Evolutionary conservation across 108 stramenopile genomes (phyloP).

Genomic region (Cyclotella atomus): DNA sequence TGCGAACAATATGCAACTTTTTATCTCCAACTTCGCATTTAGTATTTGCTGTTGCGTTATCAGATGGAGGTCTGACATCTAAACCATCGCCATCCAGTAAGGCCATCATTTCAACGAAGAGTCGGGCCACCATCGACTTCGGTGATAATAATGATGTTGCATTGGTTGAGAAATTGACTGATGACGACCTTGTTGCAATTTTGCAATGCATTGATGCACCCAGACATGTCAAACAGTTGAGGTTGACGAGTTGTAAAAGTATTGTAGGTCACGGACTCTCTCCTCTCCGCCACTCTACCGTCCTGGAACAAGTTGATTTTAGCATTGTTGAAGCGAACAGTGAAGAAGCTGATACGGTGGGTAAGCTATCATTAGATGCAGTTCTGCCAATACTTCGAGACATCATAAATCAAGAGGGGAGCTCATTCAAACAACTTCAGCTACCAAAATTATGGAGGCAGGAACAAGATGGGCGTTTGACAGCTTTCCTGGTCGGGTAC

Average conservation of each 20-base stretch:
- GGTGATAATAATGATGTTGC: neutral
- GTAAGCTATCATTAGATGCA: neutral
- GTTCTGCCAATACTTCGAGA: slow-evolving; percentile 27
- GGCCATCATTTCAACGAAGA: neutral
- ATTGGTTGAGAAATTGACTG: slow-evolving; percentile 9
- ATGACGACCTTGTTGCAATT: slow-evolving; percentile 9
- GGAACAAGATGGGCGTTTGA: neutral
- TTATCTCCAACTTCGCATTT: neutral
- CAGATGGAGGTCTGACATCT: neutral
- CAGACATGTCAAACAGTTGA: neutral
- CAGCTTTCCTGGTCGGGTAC: slow-evolving; percentile 13
- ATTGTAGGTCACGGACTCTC: slow-evolving; percentile 12
- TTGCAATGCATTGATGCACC: slow-evolving; percentile 9
- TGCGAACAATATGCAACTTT: neutral
- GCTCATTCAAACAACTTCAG: slow-evolving; percentile 14
- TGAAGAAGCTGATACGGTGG: neutral
- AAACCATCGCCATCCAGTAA: neutral
- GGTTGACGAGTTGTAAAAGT: neutral
- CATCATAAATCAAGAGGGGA: slow-evolving; percentile 19
- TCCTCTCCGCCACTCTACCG: slow-evolving; percentile 16
- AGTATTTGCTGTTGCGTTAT: neutral
- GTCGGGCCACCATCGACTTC: slow-evolving; percentile 8
- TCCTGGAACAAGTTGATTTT: slow-evolving; percentile 13
- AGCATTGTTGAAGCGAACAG: neutral
- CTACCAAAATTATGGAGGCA: slow-evolving; percentile 18